Conservation (phyloP, 768 basidiomycete genomes). For the Tylopilus felleus region DNA sequence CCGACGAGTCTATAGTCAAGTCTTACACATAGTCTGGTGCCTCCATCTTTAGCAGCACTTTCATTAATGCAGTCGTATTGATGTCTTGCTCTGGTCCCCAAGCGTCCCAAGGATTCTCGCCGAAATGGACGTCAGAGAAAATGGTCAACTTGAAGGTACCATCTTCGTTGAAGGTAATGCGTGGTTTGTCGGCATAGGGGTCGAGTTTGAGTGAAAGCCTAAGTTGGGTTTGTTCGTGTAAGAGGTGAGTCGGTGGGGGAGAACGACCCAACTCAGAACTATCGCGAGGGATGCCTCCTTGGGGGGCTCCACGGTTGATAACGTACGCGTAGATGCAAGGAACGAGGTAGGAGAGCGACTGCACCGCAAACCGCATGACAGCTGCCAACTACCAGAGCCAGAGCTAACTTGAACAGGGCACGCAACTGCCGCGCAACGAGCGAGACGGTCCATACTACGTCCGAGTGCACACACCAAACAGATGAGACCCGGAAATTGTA, state of each 20-base stretch:
- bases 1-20: background rate
- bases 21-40: constrained; percentile 68
- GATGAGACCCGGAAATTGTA: too few species aligned
- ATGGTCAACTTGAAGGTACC: constrained; percentile 70
- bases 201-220: constrained; percentile 20
- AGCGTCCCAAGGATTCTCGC: constrained; percentile 68
- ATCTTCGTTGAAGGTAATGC: constrained; percentile 52
- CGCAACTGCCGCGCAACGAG: too few species aligned
- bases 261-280: background rate
- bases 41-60: constrained; percentile 51
- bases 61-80: constrained; percentile 60
- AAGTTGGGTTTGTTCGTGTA: constrained; percentile 1
- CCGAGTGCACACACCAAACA: too few species aligned
- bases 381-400: background rate
- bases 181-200: constrained; percentile 46
- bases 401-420: background rate
- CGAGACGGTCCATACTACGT: too few species aligned
- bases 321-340: constrained; percentile 11
- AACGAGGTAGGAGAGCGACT: background rate
- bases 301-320: constrained; percentile 4
- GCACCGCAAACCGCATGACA: constrained; percentile 1
- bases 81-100: constrained; percentile 69
- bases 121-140: constrained; percentile 74
- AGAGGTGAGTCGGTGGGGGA: background rate
- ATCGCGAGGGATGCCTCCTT: background rate